Conservation (phyloP, 768 basidiomycete species). For the Megacollybia marginata region DNA sequence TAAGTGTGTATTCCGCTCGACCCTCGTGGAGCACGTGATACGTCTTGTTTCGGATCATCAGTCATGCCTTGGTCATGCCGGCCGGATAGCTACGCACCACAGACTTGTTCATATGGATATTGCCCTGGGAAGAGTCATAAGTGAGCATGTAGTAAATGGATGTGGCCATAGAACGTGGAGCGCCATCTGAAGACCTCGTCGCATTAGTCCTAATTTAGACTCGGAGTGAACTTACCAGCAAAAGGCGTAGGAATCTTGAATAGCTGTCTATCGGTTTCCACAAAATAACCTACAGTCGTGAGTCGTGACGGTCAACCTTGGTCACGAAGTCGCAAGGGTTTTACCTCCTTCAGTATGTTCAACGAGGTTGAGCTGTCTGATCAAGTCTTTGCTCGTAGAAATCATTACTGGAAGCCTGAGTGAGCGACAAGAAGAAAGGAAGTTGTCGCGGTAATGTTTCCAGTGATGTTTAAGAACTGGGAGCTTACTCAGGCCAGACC, state of each 20-base stretch:
- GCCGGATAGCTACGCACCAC: conserved; percentile 22
- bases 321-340: neutral
- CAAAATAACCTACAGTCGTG: conserved; percentile 23
- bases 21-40: conserved; percentile 46
- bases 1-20: conserved; percentile 42
- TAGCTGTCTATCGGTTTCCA: conserved; percentile 24
- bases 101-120: conserved; percentile 43
- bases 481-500: too few species aligned
- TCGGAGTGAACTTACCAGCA: conserved; percentile 15
- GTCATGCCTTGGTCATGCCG: too few species aligned
- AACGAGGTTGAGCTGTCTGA: neutral
- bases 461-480: too few species aligned
- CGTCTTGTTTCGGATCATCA: conserved; percentile 23
- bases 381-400: neutral
- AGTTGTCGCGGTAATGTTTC: too few species aligned
- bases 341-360: neutral
- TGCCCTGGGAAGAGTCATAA: conserved; percentile 28
- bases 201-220: neutral
- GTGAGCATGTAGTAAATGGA: conserved; percentile 44
- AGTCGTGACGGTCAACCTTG: too few species aligned
- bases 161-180: conserved; percentile 28
- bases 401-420: too few species aligned
- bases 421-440: too few species aligned
- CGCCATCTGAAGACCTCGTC: conserved; percentile 10
- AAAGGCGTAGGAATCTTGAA: conserved; percentile 23